Conservation (phyloP, 2,329 filamentous ascomycete genomes). For the Alternaria sp. region DNA sequence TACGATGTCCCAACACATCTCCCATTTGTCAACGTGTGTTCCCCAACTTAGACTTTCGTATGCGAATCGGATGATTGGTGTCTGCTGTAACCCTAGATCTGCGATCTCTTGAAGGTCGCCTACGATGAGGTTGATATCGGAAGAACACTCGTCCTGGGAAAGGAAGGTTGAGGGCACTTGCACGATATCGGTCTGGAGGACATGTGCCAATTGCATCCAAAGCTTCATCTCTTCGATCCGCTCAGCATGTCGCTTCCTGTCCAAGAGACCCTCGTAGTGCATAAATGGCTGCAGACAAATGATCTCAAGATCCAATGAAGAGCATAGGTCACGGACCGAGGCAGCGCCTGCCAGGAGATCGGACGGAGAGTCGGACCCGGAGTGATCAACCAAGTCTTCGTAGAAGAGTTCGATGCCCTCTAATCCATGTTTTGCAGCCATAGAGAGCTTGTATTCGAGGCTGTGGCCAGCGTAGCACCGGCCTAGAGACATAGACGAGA, state of each 20-base stretch:
- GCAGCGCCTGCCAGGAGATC: conserved; percentile 67
- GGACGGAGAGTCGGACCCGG: conserved; percentile 55
- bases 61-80: conserved; percentile 70
- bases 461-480: conserved; percentile 73
- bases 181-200: conserved; percentile 74
- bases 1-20: conserved; percentile 74
- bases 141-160: conserved; percentile 59
- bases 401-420: conserved; percentile 79
- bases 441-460: conserved; percentile 72
- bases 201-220: conserved; percentile 74
- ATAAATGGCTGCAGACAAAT: conserved; percentile 79
- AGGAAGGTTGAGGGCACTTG: conserved; percentile 79
- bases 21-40: conserved; percentile 75
- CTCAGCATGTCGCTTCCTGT: conserved; percentile 65
- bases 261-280: conserved; percentile 77
- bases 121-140: conserved; percentile 65
- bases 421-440: conserved; percentile 72
- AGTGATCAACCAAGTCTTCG: conserved; percentile 75
- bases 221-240: conserved; percentile 70
- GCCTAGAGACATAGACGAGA: conserved; percentile 80
- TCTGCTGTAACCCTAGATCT: conserved; percentile 69
- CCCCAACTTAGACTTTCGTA: conserved; percentile 81
- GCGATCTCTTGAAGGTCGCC: conserved; percentile 71
- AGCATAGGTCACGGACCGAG: conserved; percentile 66
- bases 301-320: conserved; percentile 64